Evolutionary conservation across 495 filamentous ascomycete genomes (phyloP), one percentile per base, ranked within the genome.

Genomic region (Tuber melanosporum): DNA sequence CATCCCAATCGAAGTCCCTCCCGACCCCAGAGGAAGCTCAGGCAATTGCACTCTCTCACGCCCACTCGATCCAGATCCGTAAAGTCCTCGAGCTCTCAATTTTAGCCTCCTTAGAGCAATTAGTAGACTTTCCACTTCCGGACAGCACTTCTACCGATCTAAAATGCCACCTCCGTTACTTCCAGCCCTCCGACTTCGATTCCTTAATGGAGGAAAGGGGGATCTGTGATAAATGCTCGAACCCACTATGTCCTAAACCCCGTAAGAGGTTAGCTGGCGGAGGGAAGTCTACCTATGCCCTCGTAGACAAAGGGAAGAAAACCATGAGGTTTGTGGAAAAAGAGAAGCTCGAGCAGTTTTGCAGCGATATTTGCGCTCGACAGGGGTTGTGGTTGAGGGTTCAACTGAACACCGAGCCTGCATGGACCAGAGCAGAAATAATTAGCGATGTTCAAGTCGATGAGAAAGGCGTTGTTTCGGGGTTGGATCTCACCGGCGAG

Each of bases 141-240:
- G 83, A 86, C 57, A 92, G 91, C 1, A 85, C 10, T 75, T 80
- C 66, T 76, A 80, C 76, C 86, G 76, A 79, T 9, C 87, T 98
- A 85, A 90, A 90, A 75, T 71, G 84, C 0, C 86, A 88, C 1
- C 79, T 98, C 32, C 78, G 84, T 0, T 86, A 87, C n/a, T 98
- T 98, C 85, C 91, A 92, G 77, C 93, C 94, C 2, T 84, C 87
- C 26, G 95, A 99, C 84, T 97, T 94, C 86, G 92, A 97, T 80
- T 90, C 91, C 76, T 84, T 98, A 22, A 89, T 97, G 78, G 88
- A 91, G 73, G 95, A 99, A 84, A 91, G 95, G 76, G 95, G 95
- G 81, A 91, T 92, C 80, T 89, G 91, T 70, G 87, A 87, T 19
- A 86, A 87, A 4, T 99, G 95, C 85, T 95, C 94, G 0, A 98